Percentiles rank a stretch among this genome's conserved stretches.
Conservation (phyloP, 495 filamentous ascomycete species). For the Filosporella fistucella region DNA sequence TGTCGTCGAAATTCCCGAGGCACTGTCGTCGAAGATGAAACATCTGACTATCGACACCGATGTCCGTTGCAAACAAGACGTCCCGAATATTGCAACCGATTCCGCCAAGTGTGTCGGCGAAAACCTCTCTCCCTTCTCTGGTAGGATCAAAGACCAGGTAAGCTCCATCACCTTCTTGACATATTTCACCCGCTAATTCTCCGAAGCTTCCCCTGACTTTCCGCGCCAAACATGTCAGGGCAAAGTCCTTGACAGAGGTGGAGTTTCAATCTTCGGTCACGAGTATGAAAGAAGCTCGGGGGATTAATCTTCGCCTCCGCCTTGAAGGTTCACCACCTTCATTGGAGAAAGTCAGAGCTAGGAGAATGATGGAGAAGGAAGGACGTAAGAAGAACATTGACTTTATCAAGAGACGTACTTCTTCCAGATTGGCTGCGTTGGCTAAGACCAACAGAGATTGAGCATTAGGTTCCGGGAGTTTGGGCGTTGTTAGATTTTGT, state of each 20-base stretch:
- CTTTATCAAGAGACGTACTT: slow-evolving; percentile 7
- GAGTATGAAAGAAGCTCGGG: not conserved
- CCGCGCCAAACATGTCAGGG: no score
- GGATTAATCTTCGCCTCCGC: not conserved
- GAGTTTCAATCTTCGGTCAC: not conserved
- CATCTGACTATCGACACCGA: no score
- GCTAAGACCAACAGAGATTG: not conserved
- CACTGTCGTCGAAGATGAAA: no score
- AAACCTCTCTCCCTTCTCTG: no score
- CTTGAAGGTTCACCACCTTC: slow-evolving; percentile 6
- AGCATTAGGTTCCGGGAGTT: no score
- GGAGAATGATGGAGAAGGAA: slow-evolving; percentile 8
- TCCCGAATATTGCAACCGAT: no score
- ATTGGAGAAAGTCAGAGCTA: slow-evolving; percentile 8
- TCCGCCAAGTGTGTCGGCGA: no score
- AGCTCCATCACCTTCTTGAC: not conserved
- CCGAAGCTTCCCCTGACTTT: slow-evolving; percentile 4
- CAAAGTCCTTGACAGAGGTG: slow-evolving; percentile 1
- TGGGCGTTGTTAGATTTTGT: no score
- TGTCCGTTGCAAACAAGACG: no score
- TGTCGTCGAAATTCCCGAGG: no score
- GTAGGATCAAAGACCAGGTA: no score
- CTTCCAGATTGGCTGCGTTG: slow-evolving; percentile 2
- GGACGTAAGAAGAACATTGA: slow-evolving; percentile 5
- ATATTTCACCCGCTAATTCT: not conserved